Evolutionary conservation across 1,284 basidiomycete species (phyloP), one percentile per base, ranked within the genome.

Genomic region (Pseudozyma hubeiensis): DNA sequence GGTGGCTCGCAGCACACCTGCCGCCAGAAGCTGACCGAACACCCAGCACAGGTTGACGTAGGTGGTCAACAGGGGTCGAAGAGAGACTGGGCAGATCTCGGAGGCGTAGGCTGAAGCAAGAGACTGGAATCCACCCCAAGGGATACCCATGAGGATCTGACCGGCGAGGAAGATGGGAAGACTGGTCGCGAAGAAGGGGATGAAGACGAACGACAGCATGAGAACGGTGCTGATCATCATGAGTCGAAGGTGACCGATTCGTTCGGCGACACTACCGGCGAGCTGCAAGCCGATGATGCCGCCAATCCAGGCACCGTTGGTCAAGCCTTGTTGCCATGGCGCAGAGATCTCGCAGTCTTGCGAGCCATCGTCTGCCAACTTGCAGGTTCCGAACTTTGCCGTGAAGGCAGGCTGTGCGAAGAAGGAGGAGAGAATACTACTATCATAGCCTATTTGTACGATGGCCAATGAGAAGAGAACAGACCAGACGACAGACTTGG

Each of bases 31-130:
- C 50, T 82, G 80, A 0, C 83, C 83, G n/a, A 84, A 68, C 19
- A 80, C 87, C 87, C 87, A 87, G 79, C 86, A 87, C 61, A 87
- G 82, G 80, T 86, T 86, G 60, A 87, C 85, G 72, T 86, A 87
- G 30, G 86, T 85, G 13, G 87, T 87, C n/a, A 88, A 78, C 72
- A 86, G 86, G 19, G 83, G 84, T 33, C 87, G 86, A 0, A 88
- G 81, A 10, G 83, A 80, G 37, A 86, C 86, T 2, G 87, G 87
- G 47, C 85, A 85, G 37, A 88, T 84, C 52, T 88, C 87, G 35
- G 85, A 84, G 9, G 87, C 87, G 59, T 87, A 88, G 0, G 86
- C 81, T 0, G 85, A 86, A 2, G 86, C 86, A 0, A 87, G 75
- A 0, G 87, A 86, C 66, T 87, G 85, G 78, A 84, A 85, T 24